phyloP scores from a whole-genome alignment of 2,329 filamentous ascomycete genomes.

The Bertia moriformis region DNA sequence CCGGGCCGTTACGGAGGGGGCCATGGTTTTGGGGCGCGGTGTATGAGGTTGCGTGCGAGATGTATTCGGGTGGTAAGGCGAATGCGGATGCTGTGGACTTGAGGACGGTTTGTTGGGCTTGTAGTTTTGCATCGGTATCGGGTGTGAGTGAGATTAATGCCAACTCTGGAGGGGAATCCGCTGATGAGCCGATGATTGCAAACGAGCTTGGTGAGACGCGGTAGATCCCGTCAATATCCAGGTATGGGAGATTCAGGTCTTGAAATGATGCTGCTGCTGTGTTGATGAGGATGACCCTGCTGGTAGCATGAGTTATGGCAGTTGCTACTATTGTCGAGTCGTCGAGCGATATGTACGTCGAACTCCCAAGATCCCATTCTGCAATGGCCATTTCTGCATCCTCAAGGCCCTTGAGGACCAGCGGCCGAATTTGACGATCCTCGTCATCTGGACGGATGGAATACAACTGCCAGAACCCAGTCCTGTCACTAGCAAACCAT shows the following conservation, averaged over 20 bases:
- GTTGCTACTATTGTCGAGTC: background rate
- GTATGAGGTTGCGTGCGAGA: background rate
- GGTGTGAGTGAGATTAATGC: background rate
- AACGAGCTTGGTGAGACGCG: background rate
- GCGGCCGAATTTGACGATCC: conserved; percentile 6
- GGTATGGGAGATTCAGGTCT: background rate
- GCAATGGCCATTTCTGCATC: background rate
- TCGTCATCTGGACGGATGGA: conserved; percentile 5
- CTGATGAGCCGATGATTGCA: background rate
- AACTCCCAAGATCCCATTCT: background rate
- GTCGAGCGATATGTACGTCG: conserved; percentile 6
- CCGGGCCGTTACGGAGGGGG: background rate
- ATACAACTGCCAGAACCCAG: conserved; percentile 18
- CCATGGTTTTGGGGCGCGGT: background rate
- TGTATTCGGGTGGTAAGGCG: background rate
- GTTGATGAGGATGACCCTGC: background rate
- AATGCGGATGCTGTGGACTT: too few relatives aligned
- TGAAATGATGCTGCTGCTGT: background rate
- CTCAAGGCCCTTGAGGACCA: conserved; percentile 7
- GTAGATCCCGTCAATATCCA: background rate
- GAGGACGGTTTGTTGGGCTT: too few relatives aligned
- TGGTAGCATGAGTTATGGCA: background rate
- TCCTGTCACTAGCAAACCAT: conserved; percentile 15
- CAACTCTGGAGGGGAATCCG: background rate
- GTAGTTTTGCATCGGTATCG: too few relatives aligned